A percentile compares a stretch with the other conserved stretches of the same genome.
phyloP scores from a whole-genome alignment of 2,329 filamentous ascomycete genomes.

The Zasmidium cellare region DNA sequence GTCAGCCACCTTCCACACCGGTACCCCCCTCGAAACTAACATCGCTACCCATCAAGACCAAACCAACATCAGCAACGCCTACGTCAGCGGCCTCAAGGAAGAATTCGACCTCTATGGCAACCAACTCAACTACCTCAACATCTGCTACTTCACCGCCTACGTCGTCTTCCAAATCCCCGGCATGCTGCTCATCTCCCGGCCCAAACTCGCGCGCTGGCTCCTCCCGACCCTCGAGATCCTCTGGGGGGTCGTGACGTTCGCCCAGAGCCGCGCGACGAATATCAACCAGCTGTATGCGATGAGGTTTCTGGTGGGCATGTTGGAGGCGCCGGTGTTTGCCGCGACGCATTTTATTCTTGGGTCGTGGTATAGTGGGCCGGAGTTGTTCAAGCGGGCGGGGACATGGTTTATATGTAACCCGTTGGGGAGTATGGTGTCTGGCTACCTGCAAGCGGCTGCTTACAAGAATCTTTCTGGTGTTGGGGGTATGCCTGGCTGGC shows the following conservation, averaged over 20 bases:
- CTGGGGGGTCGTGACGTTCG: constrained; percentile 44
- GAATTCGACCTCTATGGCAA: constrained; percentile 40
- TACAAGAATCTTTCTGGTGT: constrained; percentile 46
- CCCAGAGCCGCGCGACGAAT: constrained; percentile 39
- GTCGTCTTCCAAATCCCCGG: constrained; percentile 42
- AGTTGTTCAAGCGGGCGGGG: constrained; percentile 60
- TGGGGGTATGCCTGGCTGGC: constrained; percentile 55
- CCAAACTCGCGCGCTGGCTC: constrained; percentile 21
- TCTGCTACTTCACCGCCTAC: constrained; percentile 35
- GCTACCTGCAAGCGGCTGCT: constrained; percentile 60
- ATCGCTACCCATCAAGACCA: constrained; percentile 28
- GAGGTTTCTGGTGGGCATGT: constrained; percentile 48
- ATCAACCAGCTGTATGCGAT: constrained; percentile 42
- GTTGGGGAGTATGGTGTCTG: constrained; percentile 61
- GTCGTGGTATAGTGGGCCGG: constrained; percentile 61
- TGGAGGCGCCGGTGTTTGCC: constrained; percentile 59
- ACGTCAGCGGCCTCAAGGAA: constrained; percentile 44
- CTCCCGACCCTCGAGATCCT: constrained; percentile 42
- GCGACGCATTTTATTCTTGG: constrained; percentile 62
- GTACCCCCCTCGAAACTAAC: constrained; percentile 17
- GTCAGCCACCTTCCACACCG: not conserved
- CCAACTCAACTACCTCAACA: constrained; percentile 41
- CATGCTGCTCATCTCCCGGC: constrained; percentile 40
- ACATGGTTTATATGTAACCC: constrained; percentile 61
- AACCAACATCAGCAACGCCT: constrained; percentile 46